These are phyloP conservation scores for Gamarada debralockiae DNA, from an alignment of 495 filamentous ascomycete species.

Conservation along the genomic window DNA sequence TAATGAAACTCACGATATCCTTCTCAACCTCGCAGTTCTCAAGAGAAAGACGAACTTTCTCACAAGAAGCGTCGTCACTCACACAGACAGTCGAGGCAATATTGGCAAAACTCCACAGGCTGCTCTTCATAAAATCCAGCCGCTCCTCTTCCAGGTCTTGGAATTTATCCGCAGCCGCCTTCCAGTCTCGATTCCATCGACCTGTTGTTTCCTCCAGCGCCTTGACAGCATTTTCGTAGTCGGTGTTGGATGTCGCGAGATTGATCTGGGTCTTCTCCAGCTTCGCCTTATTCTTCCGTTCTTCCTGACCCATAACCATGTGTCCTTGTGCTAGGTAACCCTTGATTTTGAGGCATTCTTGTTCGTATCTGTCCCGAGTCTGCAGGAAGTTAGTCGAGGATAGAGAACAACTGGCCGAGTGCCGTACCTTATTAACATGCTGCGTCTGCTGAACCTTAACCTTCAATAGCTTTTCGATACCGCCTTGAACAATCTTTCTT, in stretches of 20 bases:
- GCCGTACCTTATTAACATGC: conserved; percentile 77
- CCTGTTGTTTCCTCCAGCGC: conserved; percentile 92
- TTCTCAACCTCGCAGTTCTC: conserved; percentile 97
- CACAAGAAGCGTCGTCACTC: conserved; percentile 95
- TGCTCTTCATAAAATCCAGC: conserved; percentile 94
- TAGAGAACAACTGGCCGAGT: background rate
- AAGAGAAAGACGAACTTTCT: conserved; percentile 91
- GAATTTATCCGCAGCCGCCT: conserved; percentile 97
- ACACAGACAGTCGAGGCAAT: conserved; percentile 98
- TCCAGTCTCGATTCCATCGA: conserved; percentile 98
- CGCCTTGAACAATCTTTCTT: conserved; percentile 89
- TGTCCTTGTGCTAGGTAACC: conserved; percentile 97
- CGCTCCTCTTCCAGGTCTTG: conserved; percentile 98
- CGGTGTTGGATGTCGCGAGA: conserved; percentile 79
- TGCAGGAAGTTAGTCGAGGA: conserved; percentile 26
- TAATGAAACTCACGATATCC: conserved; percentile 89
- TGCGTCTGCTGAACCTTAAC: conserved; percentile 88
- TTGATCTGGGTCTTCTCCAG: conserved; percentile 98
- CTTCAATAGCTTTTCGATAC: conserved; percentile 91
- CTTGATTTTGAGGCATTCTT: conserved; percentile 97
- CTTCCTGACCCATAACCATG: conserved; percentile 99
- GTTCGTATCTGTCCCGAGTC: conserved; percentile 91
- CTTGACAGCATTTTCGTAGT: conserved; percentile 92
- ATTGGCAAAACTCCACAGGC: conserved; percentile 96
- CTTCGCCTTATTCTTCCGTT: conserved; percentile 97